Evolutionary conservation across 345 rosid genomes (phyloP).

Genomic region (Durio zibethinus): DNA sequence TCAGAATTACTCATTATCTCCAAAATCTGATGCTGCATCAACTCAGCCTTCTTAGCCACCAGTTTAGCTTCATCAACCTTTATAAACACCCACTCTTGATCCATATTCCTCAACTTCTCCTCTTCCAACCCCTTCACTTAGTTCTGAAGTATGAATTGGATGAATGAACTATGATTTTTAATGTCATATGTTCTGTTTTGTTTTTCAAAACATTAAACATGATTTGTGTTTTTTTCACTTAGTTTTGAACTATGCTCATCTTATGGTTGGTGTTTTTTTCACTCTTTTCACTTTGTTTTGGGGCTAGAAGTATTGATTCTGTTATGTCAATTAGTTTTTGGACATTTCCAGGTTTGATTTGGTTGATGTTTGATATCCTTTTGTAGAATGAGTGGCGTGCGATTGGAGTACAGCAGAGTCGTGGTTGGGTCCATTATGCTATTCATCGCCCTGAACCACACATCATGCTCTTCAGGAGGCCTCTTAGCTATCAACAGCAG

Average conservation of each 20-base stretch:
- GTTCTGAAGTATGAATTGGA: background rate
- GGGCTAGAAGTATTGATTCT: background rate
- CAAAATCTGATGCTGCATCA: slow-evolving; percentile 1
- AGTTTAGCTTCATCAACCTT: slow-evolving; percentile 16
- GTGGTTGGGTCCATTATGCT: slow-evolving; percentile 95
- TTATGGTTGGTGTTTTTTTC: background rate
- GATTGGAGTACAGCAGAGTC: slow-evolving; percentile 94
- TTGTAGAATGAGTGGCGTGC: slow-evolving; percentile 91
- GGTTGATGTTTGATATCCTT: background rate
- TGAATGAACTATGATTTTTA: background rate
- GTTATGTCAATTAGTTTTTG: background rate
- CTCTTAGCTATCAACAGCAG: slow-evolving; percentile 87
- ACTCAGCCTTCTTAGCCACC: slow-evolving; percentile 17
- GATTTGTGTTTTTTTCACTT: too few species aligned
- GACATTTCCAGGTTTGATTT: background rate
- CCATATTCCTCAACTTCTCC: slow-evolving; percentile 11
- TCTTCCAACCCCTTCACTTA: background rate
- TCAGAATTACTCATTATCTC: background rate
- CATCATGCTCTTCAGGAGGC: slow-evolving; percentile 94
- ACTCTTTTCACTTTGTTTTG: background rate
- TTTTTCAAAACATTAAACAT: background rate
- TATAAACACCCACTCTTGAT: slow-evolving; percentile 1
- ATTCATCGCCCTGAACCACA: slow-evolving; percentile 98
- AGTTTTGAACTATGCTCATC: background rate
- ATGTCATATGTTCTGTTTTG: background rate